Conservation (phyloP, 2,329 filamentous ascomycete genomes). For the Phymatotrichopsis omnivora region DNA sequence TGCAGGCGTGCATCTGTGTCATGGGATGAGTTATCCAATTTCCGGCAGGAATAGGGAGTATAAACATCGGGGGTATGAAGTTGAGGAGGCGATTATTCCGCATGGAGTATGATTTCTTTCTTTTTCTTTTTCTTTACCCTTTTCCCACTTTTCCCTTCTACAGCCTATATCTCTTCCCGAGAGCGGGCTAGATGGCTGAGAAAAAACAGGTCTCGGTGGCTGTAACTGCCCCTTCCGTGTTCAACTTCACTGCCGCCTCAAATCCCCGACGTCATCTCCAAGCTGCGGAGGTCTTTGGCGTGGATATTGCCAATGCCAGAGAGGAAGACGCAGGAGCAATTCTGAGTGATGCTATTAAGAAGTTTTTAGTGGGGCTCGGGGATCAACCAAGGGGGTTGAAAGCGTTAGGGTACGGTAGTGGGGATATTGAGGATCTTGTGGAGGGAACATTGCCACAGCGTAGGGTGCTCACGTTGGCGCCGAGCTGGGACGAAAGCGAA, state of each 20-base stretch:
- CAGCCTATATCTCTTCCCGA: neutral
- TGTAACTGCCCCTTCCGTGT: conserved; percentile 85
- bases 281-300: conserved; percentile 82
- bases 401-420: conserved; percentile 64
- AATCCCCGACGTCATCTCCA: conserved; percentile 87
- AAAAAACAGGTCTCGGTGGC: conserved; percentile 62
- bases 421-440: conserved; percentile 71
- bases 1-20: conserved; percentile 82
- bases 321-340: conserved; percentile 82
- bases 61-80: conserved; percentile 74
- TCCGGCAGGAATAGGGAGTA: conserved; percentile 83
- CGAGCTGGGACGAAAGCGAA: conserved; percentile 61
- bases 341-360: conserved; percentile 66
- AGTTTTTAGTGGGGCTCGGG: conserved; percentile 72
- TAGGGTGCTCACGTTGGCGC: conserved; percentile 83
- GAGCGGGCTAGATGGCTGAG: neutral
- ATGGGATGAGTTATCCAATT: conserved; percentile 96
- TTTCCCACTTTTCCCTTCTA: conserved; percentile 12
- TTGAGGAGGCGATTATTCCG: conserved; percentile 70
- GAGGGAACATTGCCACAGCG: conserved; percentile 92
- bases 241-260: conserved; percentile 80
- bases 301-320: conserved; percentile 80
- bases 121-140: neutral
- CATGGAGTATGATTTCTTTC: conserved; percentile 49
- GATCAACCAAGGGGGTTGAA: conserved; percentile 84